Conservation (phyloP, 805 yeast species). For the Kazachstania psychrophila region DNA sequence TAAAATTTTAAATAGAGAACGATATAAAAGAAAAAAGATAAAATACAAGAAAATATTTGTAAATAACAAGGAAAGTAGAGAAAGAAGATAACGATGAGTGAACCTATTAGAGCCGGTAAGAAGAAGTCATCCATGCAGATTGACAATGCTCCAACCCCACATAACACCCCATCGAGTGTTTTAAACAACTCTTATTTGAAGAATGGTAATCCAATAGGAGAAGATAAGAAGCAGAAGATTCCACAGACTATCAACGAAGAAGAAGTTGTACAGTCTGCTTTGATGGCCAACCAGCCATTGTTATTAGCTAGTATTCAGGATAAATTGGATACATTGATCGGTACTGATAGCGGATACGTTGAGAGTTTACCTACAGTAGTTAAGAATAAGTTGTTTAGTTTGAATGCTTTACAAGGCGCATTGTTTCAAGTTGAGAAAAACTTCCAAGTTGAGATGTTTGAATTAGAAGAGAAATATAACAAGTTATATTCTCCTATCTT, state of each 20-base stretch:
- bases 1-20: background rate
- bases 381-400: conserved; percentile 67
- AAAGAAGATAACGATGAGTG: conserved; percentile 47
- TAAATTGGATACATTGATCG: conserved; percentile 73
- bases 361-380: conserved; percentile 63
- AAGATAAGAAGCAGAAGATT: conserved; percentile 26
- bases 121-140: conserved; percentile 48
- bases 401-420: conserved; percentile 71
- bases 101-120: conserved; percentile 69
- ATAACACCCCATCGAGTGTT: conserved; percentile 91
- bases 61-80: background rate
- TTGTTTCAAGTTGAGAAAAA: conserved; percentile 81
- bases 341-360: conserved; percentile 80
- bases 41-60: background rate
- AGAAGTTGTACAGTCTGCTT: conserved; percentile 40
- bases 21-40: background rate
- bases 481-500: conserved; percentile 67
- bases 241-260: conserved; percentile 71
- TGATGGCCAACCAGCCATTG: conserved; percentile 66
- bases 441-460: conserved; percentile 81
- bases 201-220: conserved; percentile 42
- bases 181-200: conserved; percentile 58
- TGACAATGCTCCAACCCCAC: conserved; percentile 95
- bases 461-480: conserved; percentile 73
- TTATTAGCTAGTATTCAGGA: conserved; percentile 83